Evolutionary conservation across 164 flowering plant species (phyloP).

Genomic region (Dillenia suffruticosa): DNA sequence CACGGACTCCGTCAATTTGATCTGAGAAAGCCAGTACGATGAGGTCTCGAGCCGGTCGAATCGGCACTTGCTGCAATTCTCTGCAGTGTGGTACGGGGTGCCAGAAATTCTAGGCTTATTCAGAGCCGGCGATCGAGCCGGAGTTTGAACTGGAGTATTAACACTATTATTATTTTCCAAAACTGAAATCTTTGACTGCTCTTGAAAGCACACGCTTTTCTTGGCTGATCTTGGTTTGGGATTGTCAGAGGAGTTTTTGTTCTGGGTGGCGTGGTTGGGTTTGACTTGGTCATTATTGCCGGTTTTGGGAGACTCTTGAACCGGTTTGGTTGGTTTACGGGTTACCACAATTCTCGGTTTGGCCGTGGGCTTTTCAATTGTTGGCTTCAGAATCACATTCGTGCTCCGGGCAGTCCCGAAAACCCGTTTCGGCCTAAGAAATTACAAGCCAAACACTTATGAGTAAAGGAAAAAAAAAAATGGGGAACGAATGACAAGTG

Average conservation of each 20-base stretch:
- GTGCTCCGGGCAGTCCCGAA: conserved; percentile 26
- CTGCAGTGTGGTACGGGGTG: conserved; percentile 34
- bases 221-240: not conserved
- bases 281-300: not conserved
- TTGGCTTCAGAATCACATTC: conserved; percentile 15
- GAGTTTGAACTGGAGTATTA: conserved; percentile 15
- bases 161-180: not conserved
- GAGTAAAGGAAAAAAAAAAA: too few species aligned
- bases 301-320: not conserved
- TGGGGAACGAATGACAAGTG: too few species aligned
- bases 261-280: not conserved
- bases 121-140: conserved; percentile 7
- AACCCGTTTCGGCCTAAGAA: conserved; percentile 24
- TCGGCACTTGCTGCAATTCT: conserved; percentile 41
- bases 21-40: conserved; percentile 43
- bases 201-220: conserved; percentile 26
- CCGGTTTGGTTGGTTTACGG: conserved; percentile 7
- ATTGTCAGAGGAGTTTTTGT: not conserved
- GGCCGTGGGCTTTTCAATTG: conserved; percentile 12
- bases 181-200: not conserved
- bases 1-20: conserved; percentile 36
- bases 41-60: conserved; percentile 37
- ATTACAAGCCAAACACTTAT: too few species aligned
- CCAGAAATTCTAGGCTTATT: conserved; percentile 9
- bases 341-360: conserved; percentile 5